Conservation (phyloP, 169 alveolate genomes). For the Plasmodium inui region DNA sequence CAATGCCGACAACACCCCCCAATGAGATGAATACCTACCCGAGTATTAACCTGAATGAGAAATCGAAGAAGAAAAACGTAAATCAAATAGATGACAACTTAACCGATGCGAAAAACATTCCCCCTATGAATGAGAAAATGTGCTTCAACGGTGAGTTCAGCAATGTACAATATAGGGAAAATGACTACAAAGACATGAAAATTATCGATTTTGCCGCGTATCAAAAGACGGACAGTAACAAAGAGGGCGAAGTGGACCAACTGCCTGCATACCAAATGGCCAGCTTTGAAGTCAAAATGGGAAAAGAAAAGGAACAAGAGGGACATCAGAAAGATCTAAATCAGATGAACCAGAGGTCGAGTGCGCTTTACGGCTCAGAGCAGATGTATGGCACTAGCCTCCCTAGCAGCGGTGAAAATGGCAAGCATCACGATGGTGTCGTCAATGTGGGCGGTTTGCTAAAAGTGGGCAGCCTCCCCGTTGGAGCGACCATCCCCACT, state of each 20-base stretch:
- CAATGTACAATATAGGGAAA: background rate
- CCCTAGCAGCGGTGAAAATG: background rate
- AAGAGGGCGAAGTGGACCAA: background rate
- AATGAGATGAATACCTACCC: background rate
- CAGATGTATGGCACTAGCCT: background rate
- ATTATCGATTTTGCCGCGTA: background rate
- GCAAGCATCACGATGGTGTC: background rate
- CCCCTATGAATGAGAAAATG: background rate
- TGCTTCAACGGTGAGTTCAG: background rate
- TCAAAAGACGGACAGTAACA: background rate
- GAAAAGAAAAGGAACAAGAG: background rate
- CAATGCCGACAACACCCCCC: background rate
- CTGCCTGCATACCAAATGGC: background rate
- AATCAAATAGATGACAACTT: background rate
- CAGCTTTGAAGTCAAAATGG: conserved; percentile 1
- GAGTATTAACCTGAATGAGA: background rate
- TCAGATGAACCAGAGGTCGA: background rate
- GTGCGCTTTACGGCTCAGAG: background rate
- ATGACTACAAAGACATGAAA: background rate
- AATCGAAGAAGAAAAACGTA: background rate
- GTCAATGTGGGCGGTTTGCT: background rate
- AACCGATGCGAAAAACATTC: background rate
- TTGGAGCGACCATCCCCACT: background rate
- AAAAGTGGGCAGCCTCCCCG: background rate
- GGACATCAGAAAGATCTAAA: background rate